Evolutionary conservation across 2,329 filamentous ascomycete genomes (phyloP), one percentile per base, ranked within the genome.

Genomic region (Cercospora sojina): DNA sequence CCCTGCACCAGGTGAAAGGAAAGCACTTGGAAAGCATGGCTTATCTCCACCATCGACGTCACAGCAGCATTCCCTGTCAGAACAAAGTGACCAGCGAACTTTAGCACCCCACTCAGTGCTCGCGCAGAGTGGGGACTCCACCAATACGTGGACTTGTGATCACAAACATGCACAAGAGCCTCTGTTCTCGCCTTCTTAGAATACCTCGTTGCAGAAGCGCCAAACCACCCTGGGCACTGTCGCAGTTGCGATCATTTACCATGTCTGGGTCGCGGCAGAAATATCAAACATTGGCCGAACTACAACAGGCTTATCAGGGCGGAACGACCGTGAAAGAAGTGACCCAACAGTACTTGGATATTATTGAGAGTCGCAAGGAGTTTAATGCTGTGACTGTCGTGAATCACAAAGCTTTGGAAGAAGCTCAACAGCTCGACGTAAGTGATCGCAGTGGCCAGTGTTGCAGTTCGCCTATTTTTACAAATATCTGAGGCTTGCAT

Each of bases 321-420:
- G 62, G 59, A 23, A 67, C 60, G 5, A 67, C 61, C 7, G 70
- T 69, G 32, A 62, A 64, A 41, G 59, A 64, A 25, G 67, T 69
- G 10, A 68, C 68, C 10, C 51, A 70, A 57, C 38, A 66, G 10
- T 73, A 72, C 38, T 59, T 73, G 8, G 60, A 67, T 7, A 53
- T 58, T 1, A 71, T 73, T 32, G 63, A 71, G n/a, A 56, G 56
- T 18, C 60, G 62, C 47, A 68, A 72, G n/a, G 63, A 69, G n/a
- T 51, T 74, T 12, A 73, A 74, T 60, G 72, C 72, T n/a, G 41
- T 73, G 10, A 71, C 67, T 25, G 58, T 35, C 8, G 59, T 70
- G 62, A 73, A 72, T 55, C 31, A 53, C 5, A 67, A 68, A 20
- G 70, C 67, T 10, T 20, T 73, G 3, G 53, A 67, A 38, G 66